Base-by-base conservation (phyloP, 495 filamentous ascomycete species). In the Tuber calosporum region DNA sequence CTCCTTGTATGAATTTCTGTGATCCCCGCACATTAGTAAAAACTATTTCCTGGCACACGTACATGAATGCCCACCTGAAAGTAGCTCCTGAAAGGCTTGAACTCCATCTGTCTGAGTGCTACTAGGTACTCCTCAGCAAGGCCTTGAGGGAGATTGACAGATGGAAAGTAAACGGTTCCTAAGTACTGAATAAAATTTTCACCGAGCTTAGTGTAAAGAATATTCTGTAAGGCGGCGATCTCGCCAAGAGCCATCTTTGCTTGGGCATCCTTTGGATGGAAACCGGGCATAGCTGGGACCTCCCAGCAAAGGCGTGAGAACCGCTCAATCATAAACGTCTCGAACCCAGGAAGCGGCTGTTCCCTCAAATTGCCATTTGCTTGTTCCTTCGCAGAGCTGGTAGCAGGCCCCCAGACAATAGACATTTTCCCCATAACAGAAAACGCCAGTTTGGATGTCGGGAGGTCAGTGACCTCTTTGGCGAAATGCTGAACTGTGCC, bases 301-400 rank as follows among this genome's bases (percentile, higher is more conserved):
- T 89, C 89, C 94, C 95, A 99, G 81, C 91, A 92, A 41, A 94
- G 84, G 0, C 92, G 87, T 26, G 96, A 92, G 83, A 99, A 94
- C n/a, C 90, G 88, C 38, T 89, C 86, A 70, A 97, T 91, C 84
- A 96, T 91, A 83, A 94, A 96, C 53, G 87, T 87, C 74, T 96
- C 93, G 81, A 99, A 98, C n/a, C 95, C 96, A 30, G 93, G 90
- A 39, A 99, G 88, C 41, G 84, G 84, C 3, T 86, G 84, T 62
- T 81, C 75, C 40, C 86, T 84, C 36, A 85, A 79, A 17, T 80
- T 73, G 66, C 70, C 43, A 43, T 73, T 72, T 34, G 67, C 53
- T 73, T 85, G 20, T 85, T 77, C 6, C 87, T 87, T 17, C 85
- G 88, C 15, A 87, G 87, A 39, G 92, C 84, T 79, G 92, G 92